Conservation (phyloP, 192 early-diverging fungal species). For the Funneliformis mosseae region DNA sequence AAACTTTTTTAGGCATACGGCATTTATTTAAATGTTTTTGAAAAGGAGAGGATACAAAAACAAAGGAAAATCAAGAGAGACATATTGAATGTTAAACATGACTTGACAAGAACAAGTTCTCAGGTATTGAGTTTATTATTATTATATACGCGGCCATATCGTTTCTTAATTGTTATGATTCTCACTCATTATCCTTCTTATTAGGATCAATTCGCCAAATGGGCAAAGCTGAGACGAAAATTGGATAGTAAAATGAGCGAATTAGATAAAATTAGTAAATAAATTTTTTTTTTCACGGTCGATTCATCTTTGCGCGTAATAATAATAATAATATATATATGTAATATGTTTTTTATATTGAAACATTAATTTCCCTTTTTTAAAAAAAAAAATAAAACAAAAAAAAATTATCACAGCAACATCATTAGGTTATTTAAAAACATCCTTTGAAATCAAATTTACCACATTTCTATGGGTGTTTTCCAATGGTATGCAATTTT, state of each 20-base stretch:
- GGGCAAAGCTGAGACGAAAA: slow-evolving; percentile 85
- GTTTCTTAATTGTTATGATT: background rate
- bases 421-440: slow-evolving; percentile 65
- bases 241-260: slow-evolving; percentile 74
- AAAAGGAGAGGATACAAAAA: slow-evolving; percentile 57
- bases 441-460: slow-evolving; percentile 79
- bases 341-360: too few species aligned
- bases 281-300: background rate
- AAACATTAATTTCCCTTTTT: too few species aligned
- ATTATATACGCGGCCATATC: background rate
- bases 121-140: slow-evolving; percentile 49
- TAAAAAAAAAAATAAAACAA: too few species aligned
- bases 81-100: slow-evolving; percentile 62
- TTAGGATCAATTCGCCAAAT: slow-evolving; percentile 88
- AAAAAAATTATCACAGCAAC: slow-evolving; percentile 36
- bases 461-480: slow-evolving; percentile 67
- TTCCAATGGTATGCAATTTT: slow-evolving; percentile 62
- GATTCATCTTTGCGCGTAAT: background rate
- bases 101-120: slow-evolving; percentile 68
- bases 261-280: slow-evolving; percentile 66
- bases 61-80: slow-evolving; percentile 64
- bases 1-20: slow-evolving; percentile 53
- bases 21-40: slow-evolving; percentile 53
- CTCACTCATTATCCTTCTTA: background rate
- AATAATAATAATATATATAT: too few species aligned